Conservation (phyloP, 306 rosid species). For the Cajanus cajan region DNA sequence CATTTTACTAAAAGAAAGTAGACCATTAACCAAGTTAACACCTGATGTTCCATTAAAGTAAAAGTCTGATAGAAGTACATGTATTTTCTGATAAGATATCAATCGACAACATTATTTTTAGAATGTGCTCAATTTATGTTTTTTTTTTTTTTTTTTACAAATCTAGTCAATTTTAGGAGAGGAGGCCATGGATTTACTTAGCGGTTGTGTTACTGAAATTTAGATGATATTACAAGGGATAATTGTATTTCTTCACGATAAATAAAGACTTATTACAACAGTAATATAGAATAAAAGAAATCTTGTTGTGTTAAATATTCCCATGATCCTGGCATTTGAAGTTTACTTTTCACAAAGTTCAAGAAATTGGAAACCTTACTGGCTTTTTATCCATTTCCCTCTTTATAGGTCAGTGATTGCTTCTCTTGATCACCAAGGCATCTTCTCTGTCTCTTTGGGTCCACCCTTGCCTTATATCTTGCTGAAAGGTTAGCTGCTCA, state of each 20-base stretch:
- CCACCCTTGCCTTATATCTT: not conserved
- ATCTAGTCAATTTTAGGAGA: not conserved
- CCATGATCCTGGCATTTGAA: slow-evolving; percentile 9
- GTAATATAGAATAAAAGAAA: slow-evolving; percentile 9
- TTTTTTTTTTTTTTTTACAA: not conserved
- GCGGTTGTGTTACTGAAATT: not conserved
- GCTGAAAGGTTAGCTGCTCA: not conserved
- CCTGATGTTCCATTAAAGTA: not conserved
- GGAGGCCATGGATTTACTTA: not conserved
- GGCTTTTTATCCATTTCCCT: not conserved
- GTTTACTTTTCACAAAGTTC: slow-evolving; percentile 17
- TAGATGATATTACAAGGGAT: not conserved
- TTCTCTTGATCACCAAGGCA: slow-evolving; percentile 48
- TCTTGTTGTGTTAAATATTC: not conserved
- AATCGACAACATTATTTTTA: not conserved
- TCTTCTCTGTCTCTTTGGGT: slow-evolving; percentile 22
- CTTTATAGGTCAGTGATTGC: slow-evolving; percentile 34
- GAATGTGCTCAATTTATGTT: not conserved
- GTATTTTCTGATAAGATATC: not conserved
- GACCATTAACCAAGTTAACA: not conserved
- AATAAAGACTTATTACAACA: not conserved
- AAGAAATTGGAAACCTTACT: not conserved
- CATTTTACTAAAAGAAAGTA: not conserved
- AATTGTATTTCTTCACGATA: slow-evolving; percentile 14
- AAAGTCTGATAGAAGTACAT: not conserved